Base-by-base conservation (phyloP, 345 rosid species). In the Arabis alpina region DNA sequence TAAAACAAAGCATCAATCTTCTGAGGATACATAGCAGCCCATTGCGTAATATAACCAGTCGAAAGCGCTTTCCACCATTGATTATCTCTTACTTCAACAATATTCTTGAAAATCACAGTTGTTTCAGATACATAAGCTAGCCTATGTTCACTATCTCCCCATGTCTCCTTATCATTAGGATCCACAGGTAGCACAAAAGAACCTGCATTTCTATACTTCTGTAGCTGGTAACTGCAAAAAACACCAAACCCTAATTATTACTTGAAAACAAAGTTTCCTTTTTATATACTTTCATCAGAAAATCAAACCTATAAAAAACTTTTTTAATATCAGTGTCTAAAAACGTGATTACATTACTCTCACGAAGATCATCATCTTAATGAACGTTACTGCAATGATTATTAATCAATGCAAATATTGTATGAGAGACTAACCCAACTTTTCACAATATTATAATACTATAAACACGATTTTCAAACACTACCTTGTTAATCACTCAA, bases 131-230 rank as follows among this genome's bases (percentile, higher is more conserved):
- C 93, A 52, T 91, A 94, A 10, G 99, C 99, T 37, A 94, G 89
- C 47, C 99, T 83, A 49, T 94, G 99, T 61, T 94, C 99, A 65
- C 99, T 91, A 63, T 94, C 99, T 37, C 98, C 99, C 98, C 99
- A 91, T 5, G 99, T 91, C 73, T 91, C 96, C 67, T 80, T 89
- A 79, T 94, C 93, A 1, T 80, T 82, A 3, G 91, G 93, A 54
- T 94, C 96, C 6, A 89, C 96, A 0, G 99, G 99, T 24, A 94
- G 93, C 14, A 94, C 99, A 70, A 84, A 91, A 1, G 99, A 94
- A 30, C 89, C 88, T 2, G 98, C 97, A 36, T 86, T 83, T 66
- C 97, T 87, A 77, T 94, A 94, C 74, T 94, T 94, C 61, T 94
- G 99, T 43, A 94, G 96, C 90, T 94, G 99, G 63, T 91, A 89